These are phyloP conservation scores for Emergomyces pasteurianus DNA, from an alignment of 2,329 filamentous ascomycete species.

Conservation along the genomic window DNA sequence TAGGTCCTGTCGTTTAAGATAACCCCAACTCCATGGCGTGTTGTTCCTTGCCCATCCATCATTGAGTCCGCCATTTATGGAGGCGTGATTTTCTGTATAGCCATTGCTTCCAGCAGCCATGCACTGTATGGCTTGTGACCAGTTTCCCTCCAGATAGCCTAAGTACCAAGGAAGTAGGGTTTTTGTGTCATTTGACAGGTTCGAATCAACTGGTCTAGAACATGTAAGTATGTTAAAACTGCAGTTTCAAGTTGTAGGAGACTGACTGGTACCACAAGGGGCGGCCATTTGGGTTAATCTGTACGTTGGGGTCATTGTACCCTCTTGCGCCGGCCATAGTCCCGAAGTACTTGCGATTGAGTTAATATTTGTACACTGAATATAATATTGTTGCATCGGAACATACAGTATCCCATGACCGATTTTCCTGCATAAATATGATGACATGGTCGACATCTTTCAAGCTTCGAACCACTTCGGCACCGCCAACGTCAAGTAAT, in stretches of 20 bases:
- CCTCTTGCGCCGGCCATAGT: slow-evolving; percentile 45
- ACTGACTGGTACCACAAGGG: slow-evolving; percentile 40
- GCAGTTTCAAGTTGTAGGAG: not conserved
- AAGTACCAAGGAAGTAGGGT: slow-evolving; percentile 43
- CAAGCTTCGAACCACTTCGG: slow-evolving; percentile 28
- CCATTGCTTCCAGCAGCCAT: slow-evolving; percentile 42
- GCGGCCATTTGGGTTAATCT: slow-evolving; percentile 35
- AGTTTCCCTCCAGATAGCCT: slow-evolving; percentile 43
- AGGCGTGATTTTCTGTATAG: slow-evolving; percentile 41
- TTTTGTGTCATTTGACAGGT: slow-evolving; percentile 31
- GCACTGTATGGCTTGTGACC: slow-evolving; percentile 42
- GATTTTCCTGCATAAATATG: slow-evolving; percentile 46
- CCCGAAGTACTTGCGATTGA: slow-evolving; percentile 38
- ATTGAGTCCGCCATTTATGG: slow-evolving; percentile 41
- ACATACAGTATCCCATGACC: slow-evolving; percentile 28
- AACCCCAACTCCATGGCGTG: slow-evolving; percentile 42
- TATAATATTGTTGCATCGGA: not conserved
- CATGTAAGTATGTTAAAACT: not conserved
- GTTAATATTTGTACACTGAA: not conserved
- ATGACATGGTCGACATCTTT: slow-evolving; percentile 46
- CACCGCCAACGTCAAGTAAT: not conserved
- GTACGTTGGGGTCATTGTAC: slow-evolving; percentile 45
- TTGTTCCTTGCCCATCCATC: slow-evolving; percentile 44
- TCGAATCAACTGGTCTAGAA: slow-evolving; percentile 25
- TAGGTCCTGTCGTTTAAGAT: slow-evolving; percentile 41